These are phyloP conservation scores for Fusarium veterinarium DNA, from an alignment of 2,329 filamentous ascomycete genomes.

Conservation along the genomic window DNA sequence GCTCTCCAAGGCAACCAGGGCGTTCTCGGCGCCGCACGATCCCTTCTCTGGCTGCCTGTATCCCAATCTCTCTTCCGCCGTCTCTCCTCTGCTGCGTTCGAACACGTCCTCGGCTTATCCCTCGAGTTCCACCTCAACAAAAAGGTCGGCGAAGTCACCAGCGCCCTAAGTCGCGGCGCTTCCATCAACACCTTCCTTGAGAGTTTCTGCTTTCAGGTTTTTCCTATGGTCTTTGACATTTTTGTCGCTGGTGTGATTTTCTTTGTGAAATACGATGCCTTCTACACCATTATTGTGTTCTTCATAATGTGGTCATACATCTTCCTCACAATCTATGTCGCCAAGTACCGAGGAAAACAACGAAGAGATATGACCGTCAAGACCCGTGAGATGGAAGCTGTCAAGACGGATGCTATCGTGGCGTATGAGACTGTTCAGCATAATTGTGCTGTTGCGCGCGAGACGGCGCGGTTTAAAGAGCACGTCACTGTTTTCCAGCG, in stretches of 20 bases:
- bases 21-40: constrained; percentile 54
- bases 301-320: constrained; percentile 63
- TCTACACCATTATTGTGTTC: constrained; percentile 61
- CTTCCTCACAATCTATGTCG: constrained; percentile 63
- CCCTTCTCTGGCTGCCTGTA: constrained; percentile 61
- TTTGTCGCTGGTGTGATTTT: constrained; percentile 61
- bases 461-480: constrained; percentile 67
- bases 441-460: constrained; percentile 70
- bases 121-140: constrained; percentile 64
- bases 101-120: constrained; percentile 59
- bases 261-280: constrained; percentile 58
- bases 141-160: constrained; percentile 63
- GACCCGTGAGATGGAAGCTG: constrained; percentile 60
- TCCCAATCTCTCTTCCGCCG: constrained; percentile 57
- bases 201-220: constrained; percentile 60
- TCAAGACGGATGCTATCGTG: constrained; percentile 61
- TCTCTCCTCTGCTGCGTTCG: constrained; percentile 58
- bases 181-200: constrained; percentile 63
- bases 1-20: constrained; percentile 60
- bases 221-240: constrained; percentile 63
- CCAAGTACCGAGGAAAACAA: constrained; percentile 57
- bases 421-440: constrained; percentile 71
- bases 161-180: constrained; percentile 59
- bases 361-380: constrained; percentile 58
- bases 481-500: constrained; percentile 65